phyloP scores from a whole-genome alignment of 352 stramenopile species.

The Vaucheria bursata region DNA sequence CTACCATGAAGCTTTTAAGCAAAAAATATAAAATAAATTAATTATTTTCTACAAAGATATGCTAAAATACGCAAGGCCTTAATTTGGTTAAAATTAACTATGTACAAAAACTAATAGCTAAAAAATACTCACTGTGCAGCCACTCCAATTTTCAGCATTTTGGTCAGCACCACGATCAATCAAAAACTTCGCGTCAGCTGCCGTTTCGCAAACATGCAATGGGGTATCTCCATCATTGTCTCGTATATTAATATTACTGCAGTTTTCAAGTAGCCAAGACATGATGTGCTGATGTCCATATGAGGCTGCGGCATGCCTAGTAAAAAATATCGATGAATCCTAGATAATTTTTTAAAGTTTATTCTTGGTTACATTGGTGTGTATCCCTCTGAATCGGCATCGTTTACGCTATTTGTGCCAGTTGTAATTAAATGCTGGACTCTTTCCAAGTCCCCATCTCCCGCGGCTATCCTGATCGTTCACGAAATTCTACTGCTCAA shows the following conservation, averaged over 20 bases:
- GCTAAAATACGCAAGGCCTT: too few relatives aligned
- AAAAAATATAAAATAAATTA: too few relatives aligned
- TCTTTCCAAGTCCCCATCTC: constrained; percentile 4
- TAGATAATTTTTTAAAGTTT: too few relatives aligned
- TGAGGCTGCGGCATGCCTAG: constrained; percentile 58
- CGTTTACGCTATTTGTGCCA: constrained; percentile 12
- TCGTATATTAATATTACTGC: constrained; percentile 51
- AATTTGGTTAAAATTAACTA: too few relatives aligned
- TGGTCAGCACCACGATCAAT: neutral
- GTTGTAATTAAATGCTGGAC: constrained; percentile 10
- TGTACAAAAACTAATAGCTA: too few relatives aligned
- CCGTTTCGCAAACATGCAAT: constrained; percentile 58
- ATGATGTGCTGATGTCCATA: constrained; percentile 58
- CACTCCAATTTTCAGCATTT: neutral
- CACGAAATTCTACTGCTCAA: too few relatives aligned
- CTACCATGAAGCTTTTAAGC: too few relatives aligned
- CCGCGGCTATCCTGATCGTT: neutral
- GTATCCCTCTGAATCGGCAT: constrained; percentile 9
- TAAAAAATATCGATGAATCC: too few relatives aligned
- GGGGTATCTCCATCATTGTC: constrained; percentile 60
- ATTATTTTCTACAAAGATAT: too few relatives aligned
- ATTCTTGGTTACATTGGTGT: constrained; percentile 10
- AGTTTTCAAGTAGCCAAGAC: constrained; percentile 54
- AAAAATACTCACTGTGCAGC: neutral
- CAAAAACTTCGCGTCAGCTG: neutral